Evolutionary conservation across 805 yeast species (phyloP), one percentile per base, ranked within the genome.

Genomic region (Kodamaea neixiangensis): DNA sequence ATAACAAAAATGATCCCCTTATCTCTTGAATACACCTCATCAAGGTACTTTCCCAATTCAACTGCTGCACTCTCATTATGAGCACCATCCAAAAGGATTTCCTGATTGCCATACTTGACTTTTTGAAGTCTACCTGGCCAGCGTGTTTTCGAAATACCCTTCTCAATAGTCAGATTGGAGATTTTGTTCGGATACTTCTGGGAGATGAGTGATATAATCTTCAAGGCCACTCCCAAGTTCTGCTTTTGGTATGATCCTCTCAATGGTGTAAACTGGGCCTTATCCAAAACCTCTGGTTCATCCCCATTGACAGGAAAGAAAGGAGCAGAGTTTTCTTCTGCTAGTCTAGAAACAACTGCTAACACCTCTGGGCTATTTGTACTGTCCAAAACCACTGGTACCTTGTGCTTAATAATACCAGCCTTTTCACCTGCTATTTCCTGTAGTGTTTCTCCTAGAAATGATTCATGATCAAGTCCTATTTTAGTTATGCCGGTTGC

Each of bases 41-140:
- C 65, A 1, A 91, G 66, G 62, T 75, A 89, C 37, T 75, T 75
- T 0, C 78, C 79, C 25, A 94, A 71, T 59, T 87, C 89, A n/a
- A 69, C 67, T 0, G 97, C 94, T 0, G 97, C 96, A 53, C 85
- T 82, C 5, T 82, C 83, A 63, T 94, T 94, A 65, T 94, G 98
- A 0, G 98, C 97, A 2, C 98, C 98, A 68, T 93, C 98, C 1
- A 94, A 61, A 3, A 94, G 66, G 0, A 83, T 65, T 1, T 59
- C 55, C 0, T 51, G 51, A 5, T 58, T 59, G 1, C 65, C 46
- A 18, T 64, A 58, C 1, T 47, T 46, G 1, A 68, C 47, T 1
- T 60, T 51, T 60, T 94, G 97, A 47, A 94, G 69, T 53, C 99
- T 72, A 0, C 97, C 98, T 0, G 96, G 96, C 98, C 98, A 92